Percentiles rank a stretch among this genome's conserved stretches.
Evolutionary conservation across 768 basidiomycete genomes (phyloP).

Genomic region (Tricholoma furcatifolium): DNA sequence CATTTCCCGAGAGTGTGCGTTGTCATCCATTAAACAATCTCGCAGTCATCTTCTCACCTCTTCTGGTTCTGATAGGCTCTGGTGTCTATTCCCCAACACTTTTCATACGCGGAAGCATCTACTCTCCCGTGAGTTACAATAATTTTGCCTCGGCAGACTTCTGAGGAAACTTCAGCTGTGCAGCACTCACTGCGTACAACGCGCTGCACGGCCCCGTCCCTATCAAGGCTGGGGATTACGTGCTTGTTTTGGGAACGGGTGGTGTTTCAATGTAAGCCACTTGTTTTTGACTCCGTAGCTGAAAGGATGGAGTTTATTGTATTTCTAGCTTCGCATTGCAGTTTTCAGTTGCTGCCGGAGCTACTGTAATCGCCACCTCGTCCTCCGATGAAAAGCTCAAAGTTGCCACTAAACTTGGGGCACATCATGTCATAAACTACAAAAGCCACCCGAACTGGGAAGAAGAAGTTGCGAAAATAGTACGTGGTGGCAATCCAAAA

Average conservation of each 20-base stretch:
- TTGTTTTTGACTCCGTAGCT: not conserved
- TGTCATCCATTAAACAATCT: not conserved
- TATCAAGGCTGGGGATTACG: slow-evolving; percentile 57
- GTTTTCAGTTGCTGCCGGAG: slow-evolving; percentile 61
- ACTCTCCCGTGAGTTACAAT: slow-evolving; percentile 48
- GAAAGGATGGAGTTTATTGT: not conserved
- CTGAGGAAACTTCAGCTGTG: slow-evolving; percentile 36
- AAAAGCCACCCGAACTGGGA: slow-evolving; percentile 58
- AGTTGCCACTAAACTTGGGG: slow-evolving; percentile 49
- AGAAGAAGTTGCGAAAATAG: slow-evolving; percentile 43
- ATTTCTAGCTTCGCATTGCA: slow-evolving; percentile 50
- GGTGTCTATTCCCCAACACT: slow-evolving; percentile 51
- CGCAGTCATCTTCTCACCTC: not conserved
- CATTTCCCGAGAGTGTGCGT: slow-evolving; percentile 44
- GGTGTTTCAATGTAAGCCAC: slow-evolving; percentile 49
- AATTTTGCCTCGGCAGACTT: not conserved
- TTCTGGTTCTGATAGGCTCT: slow-evolving; percentile 34
- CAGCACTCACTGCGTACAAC: slow-evolving; percentile 65
- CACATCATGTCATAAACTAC: slow-evolving; percentile 61
- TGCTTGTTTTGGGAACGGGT: slow-evolving; percentile 56
- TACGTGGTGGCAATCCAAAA: slow-evolving; percentile 19
- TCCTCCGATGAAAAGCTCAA: slow-evolving; percentile 65
- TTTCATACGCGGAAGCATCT: slow-evolving; percentile 63
- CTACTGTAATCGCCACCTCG: slow-evolving; percentile 64
- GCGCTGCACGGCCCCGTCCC: slow-evolving; percentile 48